Conservation (phyloP, 2,329 filamentous ascomycete species). For the Microdochium trichocladiopsis region DNA sequence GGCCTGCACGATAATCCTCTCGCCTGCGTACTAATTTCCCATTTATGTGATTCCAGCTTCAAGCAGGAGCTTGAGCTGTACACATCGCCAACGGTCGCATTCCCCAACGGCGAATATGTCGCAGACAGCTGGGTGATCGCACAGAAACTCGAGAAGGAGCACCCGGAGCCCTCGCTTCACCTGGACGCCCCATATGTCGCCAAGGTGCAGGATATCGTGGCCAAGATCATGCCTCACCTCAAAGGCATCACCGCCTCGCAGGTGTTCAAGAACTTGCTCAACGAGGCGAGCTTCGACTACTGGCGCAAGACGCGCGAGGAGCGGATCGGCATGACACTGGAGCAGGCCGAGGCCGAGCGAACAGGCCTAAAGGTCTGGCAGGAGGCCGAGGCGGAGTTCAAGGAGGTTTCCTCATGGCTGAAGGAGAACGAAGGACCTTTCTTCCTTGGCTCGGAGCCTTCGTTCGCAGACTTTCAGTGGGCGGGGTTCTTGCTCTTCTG, state of each 20-base stretch:
- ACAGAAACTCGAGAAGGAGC: constrained; percentile 44
- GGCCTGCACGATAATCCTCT: not conserved
- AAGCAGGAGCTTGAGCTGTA: constrained; percentile 24
- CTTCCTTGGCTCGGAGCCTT: constrained; percentile 47
- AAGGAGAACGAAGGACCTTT: constrained; percentile 54
- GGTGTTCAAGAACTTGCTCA: constrained; percentile 45
- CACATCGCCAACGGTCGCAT: constrained; percentile 25
- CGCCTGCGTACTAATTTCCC: not conserved
- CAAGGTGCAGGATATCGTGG: constrained; percentile 34
- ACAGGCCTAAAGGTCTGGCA: constrained; percentile 43
- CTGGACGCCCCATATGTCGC: constrained; percentile 44
- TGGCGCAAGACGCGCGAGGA: constrained; percentile 46
- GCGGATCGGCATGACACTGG: constrained; percentile 43
- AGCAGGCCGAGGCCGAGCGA: constrained; percentile 36
- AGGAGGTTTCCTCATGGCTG: constrained; percentile 35
- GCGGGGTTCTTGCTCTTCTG: constrained; percentile 32
- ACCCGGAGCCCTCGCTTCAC: constrained; percentile 51
- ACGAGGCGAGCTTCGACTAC: constrained; percentile 40
- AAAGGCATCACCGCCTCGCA: constrained; percentile 34
- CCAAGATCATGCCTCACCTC: constrained; percentile 22
- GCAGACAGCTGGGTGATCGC: constrained; percentile 61
- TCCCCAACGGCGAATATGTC: constrained; percentile 45
- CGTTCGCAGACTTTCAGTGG: constrained; percentile 53
- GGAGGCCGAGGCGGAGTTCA: constrained; percentile 26
- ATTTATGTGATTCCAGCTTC: constrained; percentile 22